These are phyloP conservation scores for Elsinoe ampelina DNA, from an alignment of 2,329 filamentous ascomycete genomes.

Conservation along the genomic window DNA sequence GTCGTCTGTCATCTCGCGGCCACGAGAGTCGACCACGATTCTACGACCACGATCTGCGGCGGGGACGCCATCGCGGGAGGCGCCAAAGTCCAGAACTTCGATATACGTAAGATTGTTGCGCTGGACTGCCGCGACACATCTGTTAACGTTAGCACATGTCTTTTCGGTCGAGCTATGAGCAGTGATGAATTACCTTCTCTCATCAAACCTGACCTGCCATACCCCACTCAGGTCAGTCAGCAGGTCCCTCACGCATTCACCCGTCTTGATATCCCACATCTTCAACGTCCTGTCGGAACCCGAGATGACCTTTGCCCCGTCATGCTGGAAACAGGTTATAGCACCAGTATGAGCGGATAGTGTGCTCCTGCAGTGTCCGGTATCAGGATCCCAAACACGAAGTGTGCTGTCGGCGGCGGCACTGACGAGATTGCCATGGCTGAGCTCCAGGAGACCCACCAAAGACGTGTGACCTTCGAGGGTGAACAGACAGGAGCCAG, in stretches of 20 bases:
- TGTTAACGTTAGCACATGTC: slow-evolving; percentile 21
- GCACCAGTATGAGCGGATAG: slow-evolving; percentile 91
- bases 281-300: slow-evolving; percentile 93
- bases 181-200: slow-evolving; percentile 40
- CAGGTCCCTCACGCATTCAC: slow-evolving; percentile 85
- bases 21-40: slow-evolving; percentile 46
- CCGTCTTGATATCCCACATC: slow-evolving; percentile 94
- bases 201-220: slow-evolving; percentile 98
- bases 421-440: slow-evolving; percentile 82
- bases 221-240: slow-evolving; percentile 91
- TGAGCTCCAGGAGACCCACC: slow-evolving; percentile 82
- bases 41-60: slow-evolving; percentile 68
- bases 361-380: slow-evolving; percentile 78
- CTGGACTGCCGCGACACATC: slow-evolving; percentile 94
- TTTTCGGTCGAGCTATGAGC: too few species aligned
- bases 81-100: slow-evolving; percentile 96
- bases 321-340: slow-evolving; percentile 98
- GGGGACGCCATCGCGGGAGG: slow-evolving; percentile 76
- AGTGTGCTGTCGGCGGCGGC: slow-evolving; percentile 92
- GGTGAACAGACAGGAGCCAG: slow-evolving; percentile 74
- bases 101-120: slow-evolving; percentile 87
- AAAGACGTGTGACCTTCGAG: slow-evolving; percentile 88
- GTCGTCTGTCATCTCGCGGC: slow-evolving; percentile 27
- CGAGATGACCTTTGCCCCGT: slow-evolving; percentile 91
- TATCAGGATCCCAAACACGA: slow-evolving; percentile 94